phyloP scores from a whole-genome alignment of 345 rosid genomes.

The Brassica nigra region DNA sequence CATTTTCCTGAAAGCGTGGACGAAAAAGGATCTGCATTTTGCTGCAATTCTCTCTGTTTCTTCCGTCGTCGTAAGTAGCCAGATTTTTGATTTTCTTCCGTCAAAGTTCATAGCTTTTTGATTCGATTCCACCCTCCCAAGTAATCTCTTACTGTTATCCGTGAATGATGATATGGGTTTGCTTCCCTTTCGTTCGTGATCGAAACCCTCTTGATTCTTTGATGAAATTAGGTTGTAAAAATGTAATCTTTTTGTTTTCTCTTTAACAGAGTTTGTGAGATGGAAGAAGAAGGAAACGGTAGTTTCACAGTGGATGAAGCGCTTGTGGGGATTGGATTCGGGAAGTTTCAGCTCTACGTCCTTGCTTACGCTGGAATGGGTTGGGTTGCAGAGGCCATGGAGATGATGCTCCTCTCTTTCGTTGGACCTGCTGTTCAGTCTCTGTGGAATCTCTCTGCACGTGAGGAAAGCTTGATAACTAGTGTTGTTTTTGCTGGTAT shows the following conservation, averaged over 20 bases:
- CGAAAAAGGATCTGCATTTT: conserved; percentile 27
- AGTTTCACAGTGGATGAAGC: conserved; percentile 84
- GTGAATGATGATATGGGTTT: background rate
- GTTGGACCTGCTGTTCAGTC: conserved; percentile 81
- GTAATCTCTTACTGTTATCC: no score
- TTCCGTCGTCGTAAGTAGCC: background rate
- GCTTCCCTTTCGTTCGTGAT: no score
- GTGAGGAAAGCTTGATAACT: conserved; percentile 69
- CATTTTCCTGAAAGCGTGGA: conserved; percentile 8
- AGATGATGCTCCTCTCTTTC: conserved; percentile 92
- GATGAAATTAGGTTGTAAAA: conserved; percentile 7
- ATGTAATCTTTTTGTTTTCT: background rate
- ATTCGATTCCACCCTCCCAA: no score
- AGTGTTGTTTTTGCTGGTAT: conserved; percentile 88
- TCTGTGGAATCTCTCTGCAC: conserved; percentile 70
- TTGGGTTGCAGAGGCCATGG: conserved; percentile 94
- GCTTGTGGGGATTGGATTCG: conserved; percentile 77
- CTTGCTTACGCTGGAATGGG: conserved; percentile 93
- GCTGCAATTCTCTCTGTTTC: background rate
- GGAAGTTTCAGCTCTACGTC: conserved; percentile 70
- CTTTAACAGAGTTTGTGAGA: conserved; percentile 11
- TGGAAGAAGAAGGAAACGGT: conserved; percentile 40
- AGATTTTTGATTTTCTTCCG: background rate
- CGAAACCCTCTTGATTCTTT: background rate
- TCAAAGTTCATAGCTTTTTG: no score